A percentile compares a stretch with the other conserved stretches of the same genome.
These are phyloP conservation scores for Fusarium buxicola DNA, from an alignment of 2,329 filamentous ascomycete species.

Conservation along the genomic window DNA sequence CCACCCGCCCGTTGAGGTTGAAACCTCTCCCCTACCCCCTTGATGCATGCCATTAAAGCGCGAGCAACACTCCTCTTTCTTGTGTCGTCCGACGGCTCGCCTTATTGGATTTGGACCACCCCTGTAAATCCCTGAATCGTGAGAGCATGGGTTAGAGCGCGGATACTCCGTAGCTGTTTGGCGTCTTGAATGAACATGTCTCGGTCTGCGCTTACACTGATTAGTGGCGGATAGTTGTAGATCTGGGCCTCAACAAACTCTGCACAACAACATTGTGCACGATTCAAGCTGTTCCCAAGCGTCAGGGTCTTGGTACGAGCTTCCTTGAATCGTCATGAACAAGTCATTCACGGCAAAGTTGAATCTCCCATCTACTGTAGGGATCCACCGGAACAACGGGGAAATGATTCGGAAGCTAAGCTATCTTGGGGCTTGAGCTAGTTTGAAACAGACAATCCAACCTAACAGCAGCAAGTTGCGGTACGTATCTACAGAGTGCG, in stretches of 20 bases:
- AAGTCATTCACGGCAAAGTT: constrained; percentile 2
- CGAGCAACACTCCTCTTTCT: not conserved
- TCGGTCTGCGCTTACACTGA: constrained; percentile 10
- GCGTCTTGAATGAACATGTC: not conserved
- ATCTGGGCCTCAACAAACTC: constrained; percentile 25
- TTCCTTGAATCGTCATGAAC: constrained; percentile 4
- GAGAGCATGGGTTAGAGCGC: constrained; percentile 17
- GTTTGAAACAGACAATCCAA: constrained; percentile 45
- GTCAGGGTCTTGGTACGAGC: constrained; percentile 3
- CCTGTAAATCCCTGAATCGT: constrained; percentile 38
- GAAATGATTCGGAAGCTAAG: constrained; percentile 27
- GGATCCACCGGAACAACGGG: constrained; percentile 28
- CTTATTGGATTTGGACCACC: constrained; percentile 15
- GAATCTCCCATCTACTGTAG: not conserved
- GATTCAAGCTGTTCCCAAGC: constrained; percentile 22
- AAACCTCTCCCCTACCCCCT: constrained; percentile 2
- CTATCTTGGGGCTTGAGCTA: constrained; percentile 34
- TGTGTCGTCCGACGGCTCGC: constrained; percentile 1
- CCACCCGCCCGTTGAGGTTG: constrained; percentile 1
- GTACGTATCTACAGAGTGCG: not conserved
- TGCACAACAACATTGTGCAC: not conserved
- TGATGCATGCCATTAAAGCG: constrained; percentile 19
- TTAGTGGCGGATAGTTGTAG: constrained; percentile 1
- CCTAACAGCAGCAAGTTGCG: constrained; percentile 9
- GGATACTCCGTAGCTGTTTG: constrained; percentile 25